Base-by-base conservation (phyloP, 768 basidiomycete species). In the Candolleomyces efflorescens region DNA sequence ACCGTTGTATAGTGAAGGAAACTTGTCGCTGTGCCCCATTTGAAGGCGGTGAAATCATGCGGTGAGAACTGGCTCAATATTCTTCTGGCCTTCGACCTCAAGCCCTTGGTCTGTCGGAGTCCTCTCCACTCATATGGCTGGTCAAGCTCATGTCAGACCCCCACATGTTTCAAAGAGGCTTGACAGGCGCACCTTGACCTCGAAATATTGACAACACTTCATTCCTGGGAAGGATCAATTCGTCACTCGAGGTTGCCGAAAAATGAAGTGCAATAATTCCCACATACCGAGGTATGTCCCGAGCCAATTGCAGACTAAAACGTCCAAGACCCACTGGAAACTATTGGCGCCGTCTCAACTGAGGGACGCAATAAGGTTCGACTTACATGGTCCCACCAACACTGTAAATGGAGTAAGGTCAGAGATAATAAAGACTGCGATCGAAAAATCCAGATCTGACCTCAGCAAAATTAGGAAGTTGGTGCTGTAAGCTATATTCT, bases 311-410 rank as follows among this genome's bases (percentile, higher is more conserved):
- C 91, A 94, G 39, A 93, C 63, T 51, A 93, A 75, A 45, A 94
- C 92, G 69, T 94, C 91, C 53, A 94, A 77, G 60, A 94, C 77
- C 91, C 91, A 94, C 90, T 92, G 64, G 59, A 58, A 53, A 52
- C 58, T 50, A 47, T 54, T 56, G 38, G 59, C 65, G 58, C 51
- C 13, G 45, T 26, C 49, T 53, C 58, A 59, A 59, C 32, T 53
- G 56, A 59, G 7, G n/a, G 56, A 43, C 49, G 32, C 26, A 63
- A 36, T 27, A 24, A 55, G 32, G 32, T 61, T 38, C 52, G 7
- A 75, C 84, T 65, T 75, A 92, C 90, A 76, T 94, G 91, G 68
- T 93, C 92, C 91, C 91, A 94, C 92, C 91, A 93, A 66, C 92
- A 93, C 89, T 92, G 63, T 63, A 60, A 41, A 43, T 37, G 24